phyloP scores from a whole-genome alignment of 2,329 filamentous ascomycete species.

The Hypoxylon sp. region DNA sequence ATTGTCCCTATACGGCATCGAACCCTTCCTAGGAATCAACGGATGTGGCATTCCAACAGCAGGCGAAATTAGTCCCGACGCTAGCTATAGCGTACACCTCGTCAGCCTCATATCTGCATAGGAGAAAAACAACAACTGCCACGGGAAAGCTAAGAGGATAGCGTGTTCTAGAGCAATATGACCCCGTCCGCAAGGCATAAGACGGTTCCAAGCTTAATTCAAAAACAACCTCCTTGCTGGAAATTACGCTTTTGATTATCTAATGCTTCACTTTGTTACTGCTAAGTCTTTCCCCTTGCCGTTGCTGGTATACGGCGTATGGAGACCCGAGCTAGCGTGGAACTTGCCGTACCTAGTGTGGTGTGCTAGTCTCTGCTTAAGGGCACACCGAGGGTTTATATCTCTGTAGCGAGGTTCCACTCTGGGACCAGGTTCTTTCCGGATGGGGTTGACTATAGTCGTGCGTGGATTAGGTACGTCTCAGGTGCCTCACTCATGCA shows the following conservation, averaged over 20 bases:
- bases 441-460: background rate
- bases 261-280: conserved; percentile 1
- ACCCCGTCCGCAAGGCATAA: background rate
- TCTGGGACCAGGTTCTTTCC: background rate
- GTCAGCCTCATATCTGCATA: conserved; percentile 8
- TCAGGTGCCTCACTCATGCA: conserved; percentile 12
- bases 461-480: background rate
- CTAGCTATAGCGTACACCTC: background rate
- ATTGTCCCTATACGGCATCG: background rate
- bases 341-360: background rate
- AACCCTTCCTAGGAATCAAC: background rate
- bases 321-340: background rate
- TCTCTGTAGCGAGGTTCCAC: conserved; percentile 9
- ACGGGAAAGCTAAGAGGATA: background rate
- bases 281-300: background rate
- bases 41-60: background rate
- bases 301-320: background rate
- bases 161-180: background rate
- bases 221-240: background rate
- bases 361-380: background rate
- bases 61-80: background rate
- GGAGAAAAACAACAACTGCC: background rate
- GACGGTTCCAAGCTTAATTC: background rate
- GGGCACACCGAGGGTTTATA: conserved; percentile 5
- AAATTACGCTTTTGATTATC: background rate